These are phyloP conservation scores for Anthracocystis panici-leucophaei DNA, from an alignment of 1,284 basidiomycete species.

Conservation along the genomic window DNA sequence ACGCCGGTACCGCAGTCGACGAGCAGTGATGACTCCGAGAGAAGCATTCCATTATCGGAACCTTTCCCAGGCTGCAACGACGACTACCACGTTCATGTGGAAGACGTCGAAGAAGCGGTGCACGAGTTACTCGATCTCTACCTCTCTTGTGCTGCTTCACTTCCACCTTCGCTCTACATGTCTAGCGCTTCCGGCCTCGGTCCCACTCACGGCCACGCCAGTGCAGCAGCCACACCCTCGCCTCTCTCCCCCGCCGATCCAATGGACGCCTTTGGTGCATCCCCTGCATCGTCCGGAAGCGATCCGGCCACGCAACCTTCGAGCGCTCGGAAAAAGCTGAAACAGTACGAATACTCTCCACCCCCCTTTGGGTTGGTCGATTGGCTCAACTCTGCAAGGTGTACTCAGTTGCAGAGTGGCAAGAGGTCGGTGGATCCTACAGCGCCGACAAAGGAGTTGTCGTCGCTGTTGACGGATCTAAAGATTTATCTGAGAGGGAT, in stretches of 20 bases:
- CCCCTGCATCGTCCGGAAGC: slow-evolving; percentile 29
- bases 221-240: slow-evolving; percentile 30
- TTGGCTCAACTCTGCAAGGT: slow-evolving; percentile 42
- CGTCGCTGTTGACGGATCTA: slow-evolving; percentile 42
- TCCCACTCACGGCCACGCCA: not conserved
- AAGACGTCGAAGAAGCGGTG: slow-evolving; percentile 53
- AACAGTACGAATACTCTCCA: slow-evolving; percentile 50
- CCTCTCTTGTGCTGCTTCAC: slow-evolving; percentile 25
- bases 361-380: slow-evolving; percentile 50
- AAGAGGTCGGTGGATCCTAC: slow-evolving; percentile 18
- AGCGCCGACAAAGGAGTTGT: slow-evolving; percentile 29
- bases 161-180: slow-evolving; percentile 44
- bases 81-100: slow-evolving; percentile 19
- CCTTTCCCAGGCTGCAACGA: slow-evolving; percentile 25
- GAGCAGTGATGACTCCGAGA: not conserved
- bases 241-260: slow-evolving; percentile 49
- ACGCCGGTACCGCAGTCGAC: slow-evolving; percentile 15
- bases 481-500: slow-evolving; percentile 53
- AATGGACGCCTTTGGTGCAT: slow-evolving; percentile 17
- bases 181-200: not conserved
- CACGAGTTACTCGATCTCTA: slow-evolving; percentile 57
- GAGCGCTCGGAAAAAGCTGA: slow-evolving; percentile 20
- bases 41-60: slow-evolving; percentile 29
- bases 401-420: slow-evolving; percentile 16
- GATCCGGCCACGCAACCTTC: slow-evolving; percentile 14